Percentiles rank a stretch among this genome's conserved stretches.
phyloP scores from a whole-genome alignment of 2,329 filamentous ascomycete genomes.

The Ramichloridium luteum region DNA sequence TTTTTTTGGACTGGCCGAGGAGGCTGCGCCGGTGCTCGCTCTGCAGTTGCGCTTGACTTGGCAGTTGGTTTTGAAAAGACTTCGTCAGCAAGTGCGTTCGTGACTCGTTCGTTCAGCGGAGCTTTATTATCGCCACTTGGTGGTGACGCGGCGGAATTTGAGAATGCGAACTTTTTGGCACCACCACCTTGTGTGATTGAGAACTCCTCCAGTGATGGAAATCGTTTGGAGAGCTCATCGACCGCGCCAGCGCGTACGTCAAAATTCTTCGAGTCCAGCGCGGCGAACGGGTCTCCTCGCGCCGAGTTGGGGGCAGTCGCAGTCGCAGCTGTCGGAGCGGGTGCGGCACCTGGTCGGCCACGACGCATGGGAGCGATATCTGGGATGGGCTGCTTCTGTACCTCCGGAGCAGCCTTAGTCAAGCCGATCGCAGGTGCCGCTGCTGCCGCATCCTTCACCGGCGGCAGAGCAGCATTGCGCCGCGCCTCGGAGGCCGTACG shows the following conservation, averaged over 20 bases:
- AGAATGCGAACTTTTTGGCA: slow-evolving; percentile 11
- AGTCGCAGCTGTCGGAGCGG: slow-evolving; percentile 27
- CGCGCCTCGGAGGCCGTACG: slow-evolving; percentile 53
- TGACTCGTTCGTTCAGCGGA: slow-evolving; percentile 53
- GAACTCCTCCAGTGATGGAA: slow-evolving; percentile 88
- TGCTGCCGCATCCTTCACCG: slow-evolving; percentile 33
- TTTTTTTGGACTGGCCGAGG: slow-evolving; percentile 2
- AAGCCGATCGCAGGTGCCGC: slow-evolving; percentile 57
- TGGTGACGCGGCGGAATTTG: slow-evolving; percentile 31
- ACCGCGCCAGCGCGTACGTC: slow-evolving; percentile 38
- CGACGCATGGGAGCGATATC: slow-evolving; percentile 90
- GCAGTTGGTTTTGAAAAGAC: slow-evolving; percentile 45
- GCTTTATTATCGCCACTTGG: slow-evolving; percentile 29
- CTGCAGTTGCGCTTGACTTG: slow-evolving; percentile 15
- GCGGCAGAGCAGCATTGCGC: slow-evolving; percentile 47
- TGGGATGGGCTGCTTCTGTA: slow-evolving; percentile 62
- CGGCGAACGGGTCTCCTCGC: slow-evolving; percentile 78
- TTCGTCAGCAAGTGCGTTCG: slow-evolving; percentile 70
- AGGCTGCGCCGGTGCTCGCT: slow-evolving; percentile 1
- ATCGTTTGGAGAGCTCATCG: slow-evolving; percentile 75
- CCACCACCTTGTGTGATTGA: slow-evolving; percentile 63
- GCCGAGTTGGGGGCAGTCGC: slow-evolving; percentile 56
- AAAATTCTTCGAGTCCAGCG: slow-evolving; percentile 57
- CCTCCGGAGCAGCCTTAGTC: slow-evolving; percentile 63
- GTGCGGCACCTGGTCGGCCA: slow-evolving; percentile 54